phyloP scores from a whole-genome alignment of 805 yeast genomes.

The Jamesozyma gamospora region DNA sequence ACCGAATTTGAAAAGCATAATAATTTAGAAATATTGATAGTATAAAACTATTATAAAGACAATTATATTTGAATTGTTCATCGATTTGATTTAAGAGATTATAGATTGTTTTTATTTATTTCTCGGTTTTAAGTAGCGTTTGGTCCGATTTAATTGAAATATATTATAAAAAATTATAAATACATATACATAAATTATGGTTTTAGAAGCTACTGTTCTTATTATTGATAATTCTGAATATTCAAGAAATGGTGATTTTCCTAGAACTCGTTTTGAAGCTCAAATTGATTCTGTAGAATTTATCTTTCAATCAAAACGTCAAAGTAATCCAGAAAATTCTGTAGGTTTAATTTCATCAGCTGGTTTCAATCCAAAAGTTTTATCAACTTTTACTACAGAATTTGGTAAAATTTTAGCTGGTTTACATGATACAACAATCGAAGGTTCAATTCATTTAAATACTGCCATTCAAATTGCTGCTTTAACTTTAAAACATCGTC shows the following conservation, averaged over 20 bases:
- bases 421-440: constrained; percentile 64
- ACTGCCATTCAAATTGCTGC: constrained; percentile 91
- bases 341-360: constrained; percentile 83
- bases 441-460: constrained; percentile 57
- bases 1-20: neutral
- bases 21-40: neutral
- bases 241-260: constrained; percentile 91
- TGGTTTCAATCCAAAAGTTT: constrained; percentile 78
- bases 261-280: constrained; percentile 81
- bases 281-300: constrained; percentile 83
- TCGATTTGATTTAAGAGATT: no score
- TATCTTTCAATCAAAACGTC: constrained; percentile 76
- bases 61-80: no score
- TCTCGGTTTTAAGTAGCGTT: no score
- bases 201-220: constrained; percentile 90
- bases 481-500: constrained; percentile 90
- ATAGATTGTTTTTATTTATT: no score
- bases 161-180: no score
- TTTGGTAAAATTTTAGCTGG: constrained; percentile 80
- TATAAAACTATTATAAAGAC: no score
- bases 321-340: constrained; percentile 86
- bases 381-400: constrained; percentile 79
- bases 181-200: constrained; percentile 41
- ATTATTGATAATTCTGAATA: constrained; percentile 93
- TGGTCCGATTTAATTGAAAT: no score